A percentile compares a stretch with the other conserved stretches of the same genome.
These are phyloP conservation scores for thale cress (Arabidopsis thaliana) DNA, from an alignment of 345 rosid genomes.

Conservation along the genomic window TAIR10.1 NC_003071.7:8433501-8434000, in stretches of 20 bases:
- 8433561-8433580: not conserved
- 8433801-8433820: slow-evolving; percentile 28
- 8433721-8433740: slow-evolving; percentile 12
- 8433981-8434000: slow-evolving; percentile 57
- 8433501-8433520: not conserved
- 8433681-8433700: slow-evolving; percentile 13
- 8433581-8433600: not conserved
- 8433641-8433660: slow-evolving; percentile 26
- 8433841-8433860: slow-evolving; percentile 35
- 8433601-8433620: not conserved
- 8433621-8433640: not conserved
- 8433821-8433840: not conserved
- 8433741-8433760: slow-evolving; percentile 29
- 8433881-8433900: slow-evolving; percentile 35
- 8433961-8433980: slow-evolving; percentile 53
- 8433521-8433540: not conserved
- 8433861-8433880: slow-evolving; percentile 27
- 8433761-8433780: slow-evolving; percentile 21
- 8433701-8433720: slow-evolving; percentile 25
- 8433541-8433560: not conserved
- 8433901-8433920: slow-evolving; percentile 33
- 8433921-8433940: slow-evolving; percentile 57
- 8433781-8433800: slow-evolving; percentile 36
- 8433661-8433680: slow-evolving; percentile 31
- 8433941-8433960: slow-evolving; percentile 69